These are phyloP conservation scores for Lyophyllum atratum DNA, from an alignment of 768 basidiomycete genomes.

Conservation along the genomic window DNA sequence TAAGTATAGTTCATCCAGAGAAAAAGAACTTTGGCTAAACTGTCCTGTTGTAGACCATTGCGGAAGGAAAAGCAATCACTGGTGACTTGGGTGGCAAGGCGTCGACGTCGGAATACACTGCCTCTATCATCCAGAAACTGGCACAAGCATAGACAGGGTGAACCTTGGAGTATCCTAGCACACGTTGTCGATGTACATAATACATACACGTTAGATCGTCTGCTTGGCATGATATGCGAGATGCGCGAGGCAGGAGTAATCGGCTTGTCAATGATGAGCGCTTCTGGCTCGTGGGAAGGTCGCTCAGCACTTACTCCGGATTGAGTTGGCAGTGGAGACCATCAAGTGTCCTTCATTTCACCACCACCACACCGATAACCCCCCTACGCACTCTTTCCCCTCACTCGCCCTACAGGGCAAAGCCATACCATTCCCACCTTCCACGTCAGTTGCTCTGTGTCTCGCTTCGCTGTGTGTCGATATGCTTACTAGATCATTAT, in stretches of 20 bases:
- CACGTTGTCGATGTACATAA: conserved; percentile 8
- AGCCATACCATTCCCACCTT: conserved; percentile 37
- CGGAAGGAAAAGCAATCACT: conserved; percentile 93
- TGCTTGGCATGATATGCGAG: conserved; percentile 10
- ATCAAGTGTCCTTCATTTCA: conserved; percentile 52
- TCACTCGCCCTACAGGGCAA: conserved; percentile 93
- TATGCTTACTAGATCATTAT: conserved; percentile 14
- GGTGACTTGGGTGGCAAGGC: conserved; percentile 95
- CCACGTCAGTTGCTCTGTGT: conserved; percentile 10
- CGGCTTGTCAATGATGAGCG: background rate
- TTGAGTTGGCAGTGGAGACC: conserved; percentile 28
- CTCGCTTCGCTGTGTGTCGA: background rate
- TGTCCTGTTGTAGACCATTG: conserved; percentile 76
- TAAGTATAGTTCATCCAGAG: conserved; percentile 41
- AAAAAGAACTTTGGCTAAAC: conserved; percentile 2
- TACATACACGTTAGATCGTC: conserved; percentile 2
- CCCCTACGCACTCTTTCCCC: conserved; percentile 54
- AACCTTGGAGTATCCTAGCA: conserved; percentile 14
- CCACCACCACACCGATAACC: conserved; percentile 45
- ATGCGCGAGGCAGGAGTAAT: background rate
- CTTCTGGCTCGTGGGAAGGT: conserved; percentile 40
- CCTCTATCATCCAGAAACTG: conserved; percentile 82
- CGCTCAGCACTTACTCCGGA: conserved; percentile 25
- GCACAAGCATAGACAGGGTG: conserved; percentile 20
- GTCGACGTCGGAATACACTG: conserved; percentile 85